Evolutionary conservation across 2,329 filamentous ascomycete genomes (phyloP).

Genomic region (Hysterium pulicare): DNA sequence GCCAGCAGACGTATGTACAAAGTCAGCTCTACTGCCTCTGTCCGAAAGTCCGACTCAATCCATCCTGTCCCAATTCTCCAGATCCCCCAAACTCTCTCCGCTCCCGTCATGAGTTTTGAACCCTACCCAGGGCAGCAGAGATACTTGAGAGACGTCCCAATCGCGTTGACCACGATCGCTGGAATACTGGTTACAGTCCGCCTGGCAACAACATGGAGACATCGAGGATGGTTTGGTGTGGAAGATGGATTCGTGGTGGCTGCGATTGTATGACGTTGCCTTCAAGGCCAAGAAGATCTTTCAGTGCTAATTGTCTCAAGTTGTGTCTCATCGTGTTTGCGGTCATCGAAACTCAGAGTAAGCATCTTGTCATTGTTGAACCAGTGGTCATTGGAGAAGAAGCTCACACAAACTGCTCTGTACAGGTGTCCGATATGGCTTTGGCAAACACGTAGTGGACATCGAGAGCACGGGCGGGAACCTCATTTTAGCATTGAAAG

Average conservation of each 20-base stretch:
- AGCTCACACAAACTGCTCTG: no score
- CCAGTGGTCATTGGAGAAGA: no score
- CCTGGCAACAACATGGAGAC: constrained; percentile 16
- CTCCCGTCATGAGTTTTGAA: constrained; percentile 13
- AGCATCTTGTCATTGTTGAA: no score
- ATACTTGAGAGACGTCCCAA: constrained; percentile 20
- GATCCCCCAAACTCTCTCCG: neutral
- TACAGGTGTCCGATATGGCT: neutral
- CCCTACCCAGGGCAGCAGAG: constrained; percentile 19
- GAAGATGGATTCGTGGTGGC: constrained; percentile 23
- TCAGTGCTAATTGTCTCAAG: constrained; percentile 1
- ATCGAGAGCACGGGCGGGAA: neutral
- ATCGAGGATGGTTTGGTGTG: constrained; percentile 22
- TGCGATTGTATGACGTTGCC: constrained; percentile 14
- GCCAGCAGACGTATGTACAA: no score
- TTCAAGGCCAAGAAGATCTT: neutral
- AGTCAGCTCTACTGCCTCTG: no score
- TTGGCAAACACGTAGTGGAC: neutral
- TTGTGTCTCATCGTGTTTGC: constrained; percentile 3
- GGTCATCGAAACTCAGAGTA: constrained; percentile 6
- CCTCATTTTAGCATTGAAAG: neutral
- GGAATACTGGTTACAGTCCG: constrained; percentile 15
- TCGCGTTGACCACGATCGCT: constrained; percentile 16
- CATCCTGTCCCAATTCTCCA: no score
- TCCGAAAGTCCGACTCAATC: no score